phyloP scores from a whole-genome alignment of 306 rosid genomes.

The Dryas octopetala region DNA sequence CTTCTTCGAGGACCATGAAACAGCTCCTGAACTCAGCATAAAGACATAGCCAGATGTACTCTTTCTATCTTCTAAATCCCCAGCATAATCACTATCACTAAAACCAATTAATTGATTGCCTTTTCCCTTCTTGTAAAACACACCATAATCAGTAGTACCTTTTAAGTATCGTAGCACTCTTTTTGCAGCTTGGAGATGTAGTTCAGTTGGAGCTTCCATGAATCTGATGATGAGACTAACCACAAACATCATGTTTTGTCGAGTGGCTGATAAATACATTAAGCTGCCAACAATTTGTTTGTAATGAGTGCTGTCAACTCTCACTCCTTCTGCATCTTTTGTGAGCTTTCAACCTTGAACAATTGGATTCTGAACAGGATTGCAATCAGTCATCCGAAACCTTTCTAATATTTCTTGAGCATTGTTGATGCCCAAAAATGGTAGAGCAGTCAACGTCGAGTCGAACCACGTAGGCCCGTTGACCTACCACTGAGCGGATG shows the following conservation, averaged over 20 bases:
- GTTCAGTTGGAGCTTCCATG: not conserved
- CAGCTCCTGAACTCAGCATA: too few relatives aligned
- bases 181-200: not conserved
- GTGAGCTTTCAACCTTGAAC: not conserved
- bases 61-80: too few relatives aligned
- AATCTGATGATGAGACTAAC: not conserved
- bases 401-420: not conserved
- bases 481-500: too few relatives aligned
- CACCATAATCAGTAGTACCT: too few relatives aligned
- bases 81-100: too few relatives aligned
- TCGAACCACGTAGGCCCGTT: too few relatives aligned
- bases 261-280: not conserved
- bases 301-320: not conserved
- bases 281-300: not conserved
- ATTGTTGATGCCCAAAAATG: too few relatives aligned
- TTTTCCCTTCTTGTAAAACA: too few relatives aligned
- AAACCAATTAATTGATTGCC: too few relatives aligned
- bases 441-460: too few relatives aligned
- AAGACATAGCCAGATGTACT: too few relatives aligned
- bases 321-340: not conserved
- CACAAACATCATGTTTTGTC: not conserved
- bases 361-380: not conserved
- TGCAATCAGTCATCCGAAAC: not conserved
- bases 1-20: too few relatives aligned
- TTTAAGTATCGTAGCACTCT: not conserved